These are phyloP conservation scores for Globisporangium recalcitrans DNA, from an alignment of 352 stramenopile genomes.

Conservation along the genomic window DNA sequence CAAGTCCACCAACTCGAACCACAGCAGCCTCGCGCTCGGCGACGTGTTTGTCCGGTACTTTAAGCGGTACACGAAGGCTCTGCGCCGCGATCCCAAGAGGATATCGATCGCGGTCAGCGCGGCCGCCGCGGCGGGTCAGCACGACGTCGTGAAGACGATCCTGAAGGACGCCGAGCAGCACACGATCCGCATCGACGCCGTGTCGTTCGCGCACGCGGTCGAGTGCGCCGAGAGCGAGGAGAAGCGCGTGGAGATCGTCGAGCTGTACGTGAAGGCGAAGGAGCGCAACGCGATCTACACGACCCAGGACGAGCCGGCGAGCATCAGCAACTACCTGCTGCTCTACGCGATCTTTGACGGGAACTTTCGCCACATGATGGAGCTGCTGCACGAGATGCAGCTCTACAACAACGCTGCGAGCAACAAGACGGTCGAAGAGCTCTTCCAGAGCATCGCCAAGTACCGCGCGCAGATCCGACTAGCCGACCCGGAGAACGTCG, in stretches of 20 bases:
- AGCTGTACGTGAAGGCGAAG: slow-evolving; percentile 55
- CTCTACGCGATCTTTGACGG: slow-evolving; percentile 57
- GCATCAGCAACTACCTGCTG: slow-evolving; percentile 61
- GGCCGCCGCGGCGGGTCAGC: slow-evolving; percentile 31
- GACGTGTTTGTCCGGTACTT: slow-evolving; percentile 44
- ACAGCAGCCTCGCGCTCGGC: slow-evolving; percentile 14
- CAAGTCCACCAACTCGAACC: neutral
- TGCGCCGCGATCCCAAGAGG: slow-evolving; percentile 43
- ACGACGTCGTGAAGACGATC: slow-evolving; percentile 34
- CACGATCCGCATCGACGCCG: slow-evolving; percentile 42
- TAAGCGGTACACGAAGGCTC: slow-evolving; percentile 33
- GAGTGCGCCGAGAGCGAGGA: slow-evolving; percentile 38
- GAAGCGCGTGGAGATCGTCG: slow-evolving; percentile 42
- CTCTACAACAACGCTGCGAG: slow-evolving; percentile 45
- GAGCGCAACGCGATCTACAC: slow-evolving; percentile 47
- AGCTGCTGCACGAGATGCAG: slow-evolving; percentile 75
- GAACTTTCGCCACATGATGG: slow-evolving; percentile 72
- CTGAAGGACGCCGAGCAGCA: slow-evolving; percentile 37
- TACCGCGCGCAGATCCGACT: slow-evolving; percentile 29
- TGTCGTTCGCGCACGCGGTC: slow-evolving; percentile 61
- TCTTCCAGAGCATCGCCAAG: slow-evolving; percentile 56
- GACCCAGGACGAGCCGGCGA: slow-evolving; percentile 40
- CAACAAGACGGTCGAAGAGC: slow-evolving; percentile 33
- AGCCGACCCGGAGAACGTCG: slow-evolving; percentile 14
- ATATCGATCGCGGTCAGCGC: slow-evolving; percentile 56